Evolutionary conservation across 768 basidiomycete genomes (phyloP), one percentile per base, ranked within the genome.

Genomic region (Leccinum truebloodii): DNA sequence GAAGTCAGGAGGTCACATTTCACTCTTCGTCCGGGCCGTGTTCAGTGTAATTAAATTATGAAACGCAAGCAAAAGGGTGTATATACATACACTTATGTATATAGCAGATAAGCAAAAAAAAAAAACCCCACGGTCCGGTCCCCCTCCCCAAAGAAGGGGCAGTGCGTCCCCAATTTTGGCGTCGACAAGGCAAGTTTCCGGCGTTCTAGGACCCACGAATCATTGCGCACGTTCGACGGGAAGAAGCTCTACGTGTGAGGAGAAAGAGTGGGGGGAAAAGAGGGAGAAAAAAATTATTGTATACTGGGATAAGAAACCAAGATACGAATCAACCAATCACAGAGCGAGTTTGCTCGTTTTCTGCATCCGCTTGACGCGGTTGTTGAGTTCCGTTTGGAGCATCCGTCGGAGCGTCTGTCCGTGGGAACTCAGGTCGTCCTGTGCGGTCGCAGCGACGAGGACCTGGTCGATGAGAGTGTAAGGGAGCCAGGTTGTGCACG

Each of bases 391-490:
- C 44, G 77, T 77, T 60, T 84, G 82, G 60, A 93, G 74, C 61
- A 82, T 80, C 34, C 78, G 72, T 52, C 86, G 77, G 32, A 80
- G 74, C 7, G 52, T 60, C 51, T 70, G 73, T 26, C 74, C 75
- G 48, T 78, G 79, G 13, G 80, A 59, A 22, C 84, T 81, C 54
- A 84, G 70, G 39, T 80, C 79, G 37, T 80, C 78, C 66, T 83
- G 81, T 8, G 80, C 75, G 60, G 82, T 80, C 10, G 87, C 84
- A 14, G 87, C 86, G 24, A 80, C 79, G 30, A 94, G 79, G 37
- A 94, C 88, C 73, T 92, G 88, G 73, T 95, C 93, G 63, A 95
- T 83, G 57, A 94, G 80, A 53, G 86, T 84, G 69, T 94, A 94
- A 14, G 93, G 93, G 41, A 94, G 77, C 88, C 91, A 94, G 4